phyloP scores from a whole-genome alignment of 2,329 filamentous ascomycete genomes.

The Colletotrichum paranaense region DNA sequence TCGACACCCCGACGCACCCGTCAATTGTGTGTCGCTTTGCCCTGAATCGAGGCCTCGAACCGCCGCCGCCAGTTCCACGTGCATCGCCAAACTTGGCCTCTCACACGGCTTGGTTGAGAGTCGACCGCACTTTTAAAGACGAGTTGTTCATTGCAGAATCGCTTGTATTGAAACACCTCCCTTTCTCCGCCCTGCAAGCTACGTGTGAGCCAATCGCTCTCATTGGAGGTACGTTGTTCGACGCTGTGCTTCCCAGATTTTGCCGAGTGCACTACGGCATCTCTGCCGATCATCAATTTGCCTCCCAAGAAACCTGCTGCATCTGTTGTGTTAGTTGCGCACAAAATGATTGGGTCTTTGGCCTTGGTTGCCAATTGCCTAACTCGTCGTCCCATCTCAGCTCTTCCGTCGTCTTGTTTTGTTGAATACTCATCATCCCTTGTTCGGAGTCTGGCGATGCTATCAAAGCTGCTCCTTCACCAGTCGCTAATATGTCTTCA shows the following conservation, averaged over 20 bases:
- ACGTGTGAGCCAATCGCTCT: slow-evolving; percentile 14
- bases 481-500: slow-evolving; percentile 43
- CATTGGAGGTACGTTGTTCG: slow-evolving; percentile 26
- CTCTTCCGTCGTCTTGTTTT: background rate
- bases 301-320: slow-evolving; percentile 9
- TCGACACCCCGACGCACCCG: background rate
- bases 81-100: background rate
- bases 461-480: background rate
- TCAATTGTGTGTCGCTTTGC: background rate
- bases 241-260: slow-evolving; percentile 19
- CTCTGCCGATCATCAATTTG: slow-evolving; percentile 27
- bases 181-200: slow-evolving; percentile 4
- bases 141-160: background rate
- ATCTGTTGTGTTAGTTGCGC: slow-evolving; percentile 6
- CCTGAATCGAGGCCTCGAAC: background rate
- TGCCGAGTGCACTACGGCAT: slow-evolving; percentile 16
- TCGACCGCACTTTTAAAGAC: background rate
- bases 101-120: background rate
- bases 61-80: slow-evolving; percentile 4
- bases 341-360: slow-evolving; percentile 3
- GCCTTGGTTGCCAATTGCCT: background rate
- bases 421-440: slow-evolving; percentile 1
- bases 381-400: background rate
- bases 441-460: slow-evolving; percentile 6
- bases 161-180: slow-evolving; percentile 7